A percentile compares a stretch with the other conserved stretches of the same genome.
Evolutionary conservation across 2,329 filamentous ascomycete species (phyloP).

Genomic region (Aspergillus sp.): DNA sequence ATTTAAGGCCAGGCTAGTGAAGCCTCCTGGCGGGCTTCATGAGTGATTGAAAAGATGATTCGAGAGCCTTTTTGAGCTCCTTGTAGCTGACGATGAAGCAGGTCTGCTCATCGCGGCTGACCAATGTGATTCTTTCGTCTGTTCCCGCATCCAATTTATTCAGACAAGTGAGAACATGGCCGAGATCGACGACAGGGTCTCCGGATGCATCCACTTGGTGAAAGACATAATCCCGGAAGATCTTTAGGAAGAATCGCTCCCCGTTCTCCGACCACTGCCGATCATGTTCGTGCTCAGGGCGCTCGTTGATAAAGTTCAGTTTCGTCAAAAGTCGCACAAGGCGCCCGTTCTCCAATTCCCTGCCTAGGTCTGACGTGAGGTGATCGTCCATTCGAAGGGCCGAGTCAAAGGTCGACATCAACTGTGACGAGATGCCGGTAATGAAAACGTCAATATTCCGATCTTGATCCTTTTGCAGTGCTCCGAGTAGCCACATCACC

Average conservation of each 20-base stretch:
- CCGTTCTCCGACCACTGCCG: conserved; percentile 87
- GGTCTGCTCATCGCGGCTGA: conserved; percentile 88
- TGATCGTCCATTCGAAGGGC: conserved; percentile 80
- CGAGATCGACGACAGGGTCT: conserved; percentile 81
- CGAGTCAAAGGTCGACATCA: conserved; percentile 76
- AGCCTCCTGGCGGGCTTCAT: conserved; percentile 47
- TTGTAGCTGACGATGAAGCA: conserved; percentile 88
- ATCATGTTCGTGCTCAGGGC: conserved; percentile 80
- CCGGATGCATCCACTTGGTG: conserved; percentile 89
- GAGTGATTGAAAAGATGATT: conserved; percentile 65
- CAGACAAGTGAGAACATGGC: conserved; percentile 81
- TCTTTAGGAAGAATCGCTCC: conserved; percentile 87
- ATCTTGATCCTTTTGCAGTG: conserved; percentile 66
- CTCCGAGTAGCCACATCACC: conserved; percentile 78
- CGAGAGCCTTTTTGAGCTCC: conserved; percentile 73
- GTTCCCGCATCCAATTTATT: conserved; percentile 92
- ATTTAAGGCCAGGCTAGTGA: conserved; percentile 28
- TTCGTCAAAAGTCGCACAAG: conserved; percentile 81
- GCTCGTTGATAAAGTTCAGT: conserved; percentile 84
- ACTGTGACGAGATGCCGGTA: conserved; percentile 74
- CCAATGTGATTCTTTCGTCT: conserved; percentile 82
- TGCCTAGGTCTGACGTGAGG: conserved; percentile 70
- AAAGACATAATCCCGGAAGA: conserved; percentile 97
- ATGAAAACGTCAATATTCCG: conserved; percentile 77
- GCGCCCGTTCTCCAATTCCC: conserved; percentile 88